A percentile compares a stretch with the other conserved stretches of the same genome.
Conservation (phyloP, 371 early-diverging fungal species). For the Phascolomyces articulosus region DNA sequence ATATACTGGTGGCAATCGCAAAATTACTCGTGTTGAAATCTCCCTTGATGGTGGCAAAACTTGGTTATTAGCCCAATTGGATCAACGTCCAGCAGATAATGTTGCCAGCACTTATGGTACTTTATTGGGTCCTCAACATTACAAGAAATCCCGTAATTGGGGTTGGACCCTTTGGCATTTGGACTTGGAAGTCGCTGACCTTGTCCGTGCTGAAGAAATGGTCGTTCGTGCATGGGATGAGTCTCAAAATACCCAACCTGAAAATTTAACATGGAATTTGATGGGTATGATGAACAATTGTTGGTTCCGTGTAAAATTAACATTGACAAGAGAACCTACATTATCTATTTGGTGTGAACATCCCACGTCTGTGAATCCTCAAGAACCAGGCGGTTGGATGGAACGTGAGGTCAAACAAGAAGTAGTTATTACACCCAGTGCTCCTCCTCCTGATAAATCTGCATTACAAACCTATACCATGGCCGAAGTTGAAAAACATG, state of each 20-base stretch:
- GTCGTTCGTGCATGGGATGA: conserved; percentile 78
- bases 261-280: conserved; percentile 76
- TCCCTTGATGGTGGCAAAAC: conserved; percentile 79
- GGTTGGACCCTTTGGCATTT: conserved; percentile 76
- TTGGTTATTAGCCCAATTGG: conserved; percentile 66
- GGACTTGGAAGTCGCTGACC: conserved; percentile 42
- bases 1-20: conserved; percentile 74
- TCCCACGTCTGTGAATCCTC: conserved; percentile 49
- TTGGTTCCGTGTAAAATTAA: conserved; percentile 63
- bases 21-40: conserved; percentile 78
- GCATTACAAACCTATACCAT: conserved; percentile 39
- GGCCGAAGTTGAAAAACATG: conserved; percentile 76
- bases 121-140: conserved; percentile 20
- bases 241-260: conserved; percentile 76
- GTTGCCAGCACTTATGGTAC: conserved; percentile 16
- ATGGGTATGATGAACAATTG: conserved; percentile 87
- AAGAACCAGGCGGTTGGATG: conserved; percentile 56
- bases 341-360: conserved; percentile 48
- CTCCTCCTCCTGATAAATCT: neutral
- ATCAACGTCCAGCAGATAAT: conserved; percentile 35
- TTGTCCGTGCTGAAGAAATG: conserved; percentile 59
- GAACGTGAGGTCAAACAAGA: neutral
- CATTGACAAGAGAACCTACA: conserved; percentile 27
- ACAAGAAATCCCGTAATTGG: conserved; percentile 57
- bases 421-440: neutral